Percentiles rank a stretch among this genome's conserved stretches.
Conservation (phyloP, 352 stramenopile species). For the Phytophthora cactorum region DNA sequence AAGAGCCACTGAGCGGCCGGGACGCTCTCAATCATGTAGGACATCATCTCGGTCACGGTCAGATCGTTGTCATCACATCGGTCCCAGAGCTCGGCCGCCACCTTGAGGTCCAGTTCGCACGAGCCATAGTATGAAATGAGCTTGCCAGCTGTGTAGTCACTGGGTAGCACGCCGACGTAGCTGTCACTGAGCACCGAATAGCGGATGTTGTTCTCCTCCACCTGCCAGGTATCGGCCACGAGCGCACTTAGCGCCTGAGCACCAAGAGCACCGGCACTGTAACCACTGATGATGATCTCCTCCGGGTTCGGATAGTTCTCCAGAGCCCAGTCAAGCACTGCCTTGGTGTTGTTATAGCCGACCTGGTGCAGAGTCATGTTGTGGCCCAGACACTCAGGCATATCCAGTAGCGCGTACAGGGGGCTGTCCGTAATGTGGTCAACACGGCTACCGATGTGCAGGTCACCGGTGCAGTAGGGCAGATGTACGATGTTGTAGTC, state of each 20-base stretch:
- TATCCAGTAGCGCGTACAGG: constrained; percentile 49
- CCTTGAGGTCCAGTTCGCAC: constrained; percentile 57
- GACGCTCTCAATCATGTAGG: constrained; percentile 56
- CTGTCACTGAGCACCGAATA: constrained; percentile 69
- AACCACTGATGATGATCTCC: constrained; percentile 62
- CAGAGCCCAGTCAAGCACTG: constrained; percentile 64
- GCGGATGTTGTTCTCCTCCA: constrained; percentile 56
- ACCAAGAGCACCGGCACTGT: constrained; percentile 60
- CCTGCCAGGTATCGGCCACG: constrained; percentile 63
- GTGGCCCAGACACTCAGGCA: constrained; percentile 48
- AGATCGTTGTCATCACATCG: constrained; percentile 53
- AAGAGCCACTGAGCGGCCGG: constrained; percentile 66
- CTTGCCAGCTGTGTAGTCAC: constrained; percentile 48
- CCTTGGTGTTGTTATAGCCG: constrained; percentile 70
- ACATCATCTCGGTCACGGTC: constrained; percentile 57
- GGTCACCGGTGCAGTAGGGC: constrained; percentile 77
- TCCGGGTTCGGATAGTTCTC: constrained; percentile 68
- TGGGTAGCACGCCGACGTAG: constrained; percentile 69
- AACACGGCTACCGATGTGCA: constrained; percentile 61
- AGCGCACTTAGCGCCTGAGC: constrained; percentile 52
- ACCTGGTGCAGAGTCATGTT: constrained; percentile 63
- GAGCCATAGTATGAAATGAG: constrained; percentile 69
- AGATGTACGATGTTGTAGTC: constrained; percentile 82
- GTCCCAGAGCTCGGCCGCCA: constrained; percentile 42
- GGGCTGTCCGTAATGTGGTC: constrained; percentile 33